Percentiles rank a stretch among this genome's conserved stretches.
These are phyloP conservation scores for Fragaria nilgerrensis DNA, from an alignment of 306 rosid genomes.

Conservation along the genomic window DNA sequence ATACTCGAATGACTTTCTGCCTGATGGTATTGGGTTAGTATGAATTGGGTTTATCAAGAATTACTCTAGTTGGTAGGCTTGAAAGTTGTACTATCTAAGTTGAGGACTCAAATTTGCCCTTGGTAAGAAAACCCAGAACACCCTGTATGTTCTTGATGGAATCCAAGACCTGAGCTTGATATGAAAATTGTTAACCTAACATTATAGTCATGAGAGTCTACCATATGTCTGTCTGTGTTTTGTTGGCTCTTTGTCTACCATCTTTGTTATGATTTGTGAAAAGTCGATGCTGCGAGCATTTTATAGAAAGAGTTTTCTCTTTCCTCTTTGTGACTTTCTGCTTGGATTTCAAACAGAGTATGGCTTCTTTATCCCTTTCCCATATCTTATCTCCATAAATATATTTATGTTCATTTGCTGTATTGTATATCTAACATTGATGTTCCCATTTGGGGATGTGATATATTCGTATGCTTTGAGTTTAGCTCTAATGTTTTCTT, in stretches of 20 bases:
- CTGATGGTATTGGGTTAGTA: background rate
- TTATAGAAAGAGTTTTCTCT: slow-evolving; percentile 25
- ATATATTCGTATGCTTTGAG: background rate
- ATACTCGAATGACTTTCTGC: background rate
- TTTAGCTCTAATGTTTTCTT: background rate
- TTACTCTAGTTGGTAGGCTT: background rate
- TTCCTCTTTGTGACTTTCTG: slow-evolving; percentile 22
- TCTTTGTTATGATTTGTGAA: background rate
- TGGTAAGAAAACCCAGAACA: background rate
- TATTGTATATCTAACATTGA: background rate
- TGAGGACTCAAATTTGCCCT: background rate
- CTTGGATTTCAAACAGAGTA: slow-evolving; percentile 48
- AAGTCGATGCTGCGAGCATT: slow-evolving; percentile 1
- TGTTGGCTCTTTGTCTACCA: background rate
- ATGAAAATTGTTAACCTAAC: background rate
- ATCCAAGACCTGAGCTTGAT: background rate
- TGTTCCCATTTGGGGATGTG: background rate
- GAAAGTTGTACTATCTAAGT: background rate
- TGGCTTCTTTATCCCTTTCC: slow-evolving; percentile 24
- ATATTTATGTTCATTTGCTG: background rate
- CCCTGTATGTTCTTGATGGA: background rate
- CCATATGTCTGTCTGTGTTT: background rate
- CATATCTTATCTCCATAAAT: background rate
- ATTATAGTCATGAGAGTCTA: background rate
- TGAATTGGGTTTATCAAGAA: background rate